phyloP scores from a whole-genome alignment of 352 stramenopile genomes.

The Pythium volutum region DNA sequence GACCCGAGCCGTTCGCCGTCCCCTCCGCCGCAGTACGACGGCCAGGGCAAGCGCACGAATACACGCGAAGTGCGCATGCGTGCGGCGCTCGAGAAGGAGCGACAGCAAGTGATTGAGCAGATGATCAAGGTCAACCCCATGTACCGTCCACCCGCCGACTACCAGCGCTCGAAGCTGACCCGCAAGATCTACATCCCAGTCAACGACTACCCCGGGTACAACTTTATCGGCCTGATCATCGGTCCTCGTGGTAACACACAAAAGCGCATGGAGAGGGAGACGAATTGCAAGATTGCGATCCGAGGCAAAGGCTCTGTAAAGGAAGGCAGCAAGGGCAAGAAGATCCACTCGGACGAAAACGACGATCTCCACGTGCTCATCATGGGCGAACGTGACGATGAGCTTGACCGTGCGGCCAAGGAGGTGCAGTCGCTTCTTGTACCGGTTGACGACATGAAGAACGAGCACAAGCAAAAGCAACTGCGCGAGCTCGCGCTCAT shows the following conservation, averaged over 20 bases:
- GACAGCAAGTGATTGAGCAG: slow-evolving; percentile 92
- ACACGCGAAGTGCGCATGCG: slow-evolving; percentile 95
- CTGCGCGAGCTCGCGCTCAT: slow-evolving; percentile 97
- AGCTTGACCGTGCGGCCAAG: slow-evolving; percentile 80
- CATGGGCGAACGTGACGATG: slow-evolving; percentile 86
- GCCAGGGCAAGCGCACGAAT: slow-evolving; percentile 95
- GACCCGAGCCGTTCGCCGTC: slow-evolving; percentile 91
- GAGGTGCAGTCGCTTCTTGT: slow-evolving; percentile 90
- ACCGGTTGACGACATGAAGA: slow-evolving; percentile 90
- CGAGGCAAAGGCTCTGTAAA: slow-evolving; percentile 96
- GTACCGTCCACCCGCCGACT: slow-evolving; percentile 81
- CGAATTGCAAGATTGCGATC: slow-evolving; percentile 99
- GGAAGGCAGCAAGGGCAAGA: slow-evolving; percentile 94
- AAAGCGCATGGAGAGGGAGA: slow-evolving; percentile 98
- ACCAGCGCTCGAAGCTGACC: slow-evolving; percentile 91
- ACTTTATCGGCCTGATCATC: slow-evolving; percentile 99
- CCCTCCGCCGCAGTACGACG: slow-evolving; percentile 94
- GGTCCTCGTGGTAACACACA: slow-evolving; percentile 98
- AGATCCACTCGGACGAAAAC: slow-evolving; percentile 92
- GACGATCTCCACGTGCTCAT: slow-evolving; percentile 97
- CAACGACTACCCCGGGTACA: slow-evolving; percentile 98
- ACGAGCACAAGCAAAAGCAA: slow-evolving; percentile 99
- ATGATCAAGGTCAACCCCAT: slow-evolving; percentile 95
- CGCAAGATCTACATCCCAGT: slow-evolving; percentile 98
- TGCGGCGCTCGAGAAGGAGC: slow-evolving; percentile 86